Evolutionary conservation across 371 early-diverging fungal species (phyloP), one percentile per base, ranked within the genome.

Genomic region (Dinochytrium kinnereticum): DNA sequence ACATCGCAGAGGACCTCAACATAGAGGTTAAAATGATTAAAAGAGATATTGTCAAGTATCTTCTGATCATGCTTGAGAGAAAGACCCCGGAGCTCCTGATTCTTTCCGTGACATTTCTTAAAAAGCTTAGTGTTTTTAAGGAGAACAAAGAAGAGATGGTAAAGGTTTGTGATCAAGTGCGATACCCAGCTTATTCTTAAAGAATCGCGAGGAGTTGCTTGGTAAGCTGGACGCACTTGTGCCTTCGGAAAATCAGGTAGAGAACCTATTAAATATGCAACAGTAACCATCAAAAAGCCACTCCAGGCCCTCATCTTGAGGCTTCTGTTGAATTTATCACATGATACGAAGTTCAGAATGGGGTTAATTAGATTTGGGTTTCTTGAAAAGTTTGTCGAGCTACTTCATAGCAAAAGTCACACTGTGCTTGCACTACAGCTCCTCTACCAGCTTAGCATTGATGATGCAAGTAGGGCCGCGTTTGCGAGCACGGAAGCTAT

Each of bases 11-110:
- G 24, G 85, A 86, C 59, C 61, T 79, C 2, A 77, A 64, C 36
- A 82, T 87, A 24, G 86, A 87, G 76, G 80, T 80, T 64, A 86
- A 85, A 51, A 85, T 87, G 85, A 74, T 86, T 30, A 84, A 84
- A 69, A 70, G 86, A 13, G 84, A 79, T 31, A 84, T 87, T 66
- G 73, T 85, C 38, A 71, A 69, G 33, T 78, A 81, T 51, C 78
- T 87, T 37, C 33, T 82, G 5, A 59, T 26, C 15, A 72, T 87
- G 72, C 69, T 85, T 26, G 82, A 81, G 39, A 53, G 85, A 19
- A 74, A 80, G 44, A 81, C 81, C 2, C 82, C 84, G 2, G 85
- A 84, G 55, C 77, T 87, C 5, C 70, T 80, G 1, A 69, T 85
- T 24, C 69, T 87, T 0, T 72, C 76, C 1, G 51, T 82, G 13